Evolutionary conservation across 805 yeast genomes (phyloP).

Genomic region (Saccharomycopsis lassenensis): DNA sequence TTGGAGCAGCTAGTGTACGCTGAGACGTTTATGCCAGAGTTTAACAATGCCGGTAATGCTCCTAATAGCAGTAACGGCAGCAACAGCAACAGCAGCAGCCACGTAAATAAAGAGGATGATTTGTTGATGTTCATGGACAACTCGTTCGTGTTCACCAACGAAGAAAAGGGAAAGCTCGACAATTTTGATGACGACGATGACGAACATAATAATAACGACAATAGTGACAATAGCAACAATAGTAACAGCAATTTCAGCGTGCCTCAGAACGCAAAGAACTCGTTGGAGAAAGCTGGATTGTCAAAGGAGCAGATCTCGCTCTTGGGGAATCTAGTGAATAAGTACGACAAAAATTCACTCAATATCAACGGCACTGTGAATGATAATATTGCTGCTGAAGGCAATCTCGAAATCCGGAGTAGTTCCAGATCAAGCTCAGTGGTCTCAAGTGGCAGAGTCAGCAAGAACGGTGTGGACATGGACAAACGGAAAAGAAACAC

Average conservation of each 20-base stretch:
- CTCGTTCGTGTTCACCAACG: conserved; percentile 71
- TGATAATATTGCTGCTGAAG: neutral
- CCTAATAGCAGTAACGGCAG: neutral
- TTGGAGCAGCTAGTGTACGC: conserved; percentile 73
- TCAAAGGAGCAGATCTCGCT: conserved; percentile 62
- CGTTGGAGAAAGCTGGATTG: conserved; percentile 56
- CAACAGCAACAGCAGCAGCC: conserved; percentile 23
- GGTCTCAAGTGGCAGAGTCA: neutral
- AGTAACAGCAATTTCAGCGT: conserved; percentile 21
- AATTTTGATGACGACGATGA: conserved; percentile 19
- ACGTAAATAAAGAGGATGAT: conserved; percentile 48
- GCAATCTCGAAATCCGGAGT: neutral
- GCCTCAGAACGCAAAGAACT: conserved; percentile 60
- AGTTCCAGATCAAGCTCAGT: neutral
- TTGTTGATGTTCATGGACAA: conserved; percentile 78
- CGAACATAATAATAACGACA: conserved; percentile 5
- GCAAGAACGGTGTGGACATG: conserved; percentile 30
- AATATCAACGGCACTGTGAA: neutral
- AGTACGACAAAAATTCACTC: too few species aligned
- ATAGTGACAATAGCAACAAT: conserved; percentile 1
- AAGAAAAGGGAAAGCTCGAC: conserved; percentile 46
- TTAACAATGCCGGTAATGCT: conserved; percentile 24
- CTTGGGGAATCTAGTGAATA: conserved; percentile 52
- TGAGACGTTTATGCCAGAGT: conserved; percentile 58
- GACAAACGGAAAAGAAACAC: conserved; percentile 84